Conservation (phyloP, 192 early-diverging fungal species). For the Funneliformis geosporum region DNA sequence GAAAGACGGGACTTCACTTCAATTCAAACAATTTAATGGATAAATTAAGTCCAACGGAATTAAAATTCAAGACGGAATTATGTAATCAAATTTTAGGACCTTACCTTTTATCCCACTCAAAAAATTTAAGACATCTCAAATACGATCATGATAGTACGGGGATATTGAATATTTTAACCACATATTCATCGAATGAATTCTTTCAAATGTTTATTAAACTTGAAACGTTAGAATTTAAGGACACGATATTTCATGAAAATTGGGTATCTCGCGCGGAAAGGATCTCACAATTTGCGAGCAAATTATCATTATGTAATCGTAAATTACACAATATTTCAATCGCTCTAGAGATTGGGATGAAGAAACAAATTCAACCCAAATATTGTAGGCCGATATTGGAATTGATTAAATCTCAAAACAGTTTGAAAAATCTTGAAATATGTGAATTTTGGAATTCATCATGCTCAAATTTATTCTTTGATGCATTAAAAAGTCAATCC, state of each 20-base stretch:
- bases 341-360: background rate
- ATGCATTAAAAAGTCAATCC: background rate
- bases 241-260: background rate
- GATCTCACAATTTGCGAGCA: background rate
- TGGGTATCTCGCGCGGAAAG: background rate
- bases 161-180: background rate
- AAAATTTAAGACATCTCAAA: background rate
- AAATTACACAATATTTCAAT: conserved; percentile 9
- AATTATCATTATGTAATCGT: conserved; percentile 14
- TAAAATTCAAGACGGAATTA: background rate
- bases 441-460: conserved; percentile 11
- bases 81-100: background rate
- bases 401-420: conserved; percentile 2
- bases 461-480: background rate
- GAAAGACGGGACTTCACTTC: background rate
- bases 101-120: background rate
- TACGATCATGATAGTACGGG: background rate
- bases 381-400: background rate
- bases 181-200: background rate
- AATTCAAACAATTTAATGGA: background rate
- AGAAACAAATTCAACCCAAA: background rate
- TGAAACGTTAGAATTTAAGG: conserved; percentile 2
- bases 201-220: background rate
- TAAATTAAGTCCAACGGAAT: background rate
- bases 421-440: background rate